Evolutionary conservation across 345 rosid genomes (phyloP), one percentile per base, ranked within the genome.

Genomic region (Microthlaspi erraticum): DNA sequence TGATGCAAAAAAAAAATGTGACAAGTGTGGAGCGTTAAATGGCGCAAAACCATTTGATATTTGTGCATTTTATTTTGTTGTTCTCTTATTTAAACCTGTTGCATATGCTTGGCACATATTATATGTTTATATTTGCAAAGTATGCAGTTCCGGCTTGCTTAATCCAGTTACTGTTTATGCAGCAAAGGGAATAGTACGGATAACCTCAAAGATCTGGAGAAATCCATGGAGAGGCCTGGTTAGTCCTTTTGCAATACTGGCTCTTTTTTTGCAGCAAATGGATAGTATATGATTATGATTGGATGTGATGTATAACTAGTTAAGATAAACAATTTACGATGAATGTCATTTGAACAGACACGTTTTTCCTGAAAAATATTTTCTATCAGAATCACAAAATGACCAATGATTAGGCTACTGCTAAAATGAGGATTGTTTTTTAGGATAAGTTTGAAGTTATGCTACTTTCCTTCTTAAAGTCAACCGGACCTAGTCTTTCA

Each of bases 141-240:
- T n/a, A 42, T 60, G 45, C 29, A 39, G 41, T 34, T 34, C 45
- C 20, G 3, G 45, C 51, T 26, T 17, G 13, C 70, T 62, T 29
- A 62, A 3, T 73, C 50, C 49, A 64, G 1, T 16, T 46, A 33
- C 48, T 49, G 3, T 55, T 57, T 76, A 57, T 71, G 76, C 67
- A 77, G 76, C 58, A 71, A 18, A 71, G 76, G 36, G 51, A 65
- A 23, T 52, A 65, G 66, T 41, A 23, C 60, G 7, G 71, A 64
- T 38, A 57, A 58, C 49, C 67, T 59, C 49, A 37, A 32, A 43
- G 68, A 64, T 31, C 56, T 49, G 60, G 67, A 48, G 51, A 57
- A 57, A n/a, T 55, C 34, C 33, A 1, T 36, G 75, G 79, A 77
- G 51, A 64, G 37, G 14, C 76, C 68, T 57, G 80, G 80, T 77